phyloP scores from a whole-genome alignment of 768 basidiomycete genomes.

The Trametes cubensis region DNA sequence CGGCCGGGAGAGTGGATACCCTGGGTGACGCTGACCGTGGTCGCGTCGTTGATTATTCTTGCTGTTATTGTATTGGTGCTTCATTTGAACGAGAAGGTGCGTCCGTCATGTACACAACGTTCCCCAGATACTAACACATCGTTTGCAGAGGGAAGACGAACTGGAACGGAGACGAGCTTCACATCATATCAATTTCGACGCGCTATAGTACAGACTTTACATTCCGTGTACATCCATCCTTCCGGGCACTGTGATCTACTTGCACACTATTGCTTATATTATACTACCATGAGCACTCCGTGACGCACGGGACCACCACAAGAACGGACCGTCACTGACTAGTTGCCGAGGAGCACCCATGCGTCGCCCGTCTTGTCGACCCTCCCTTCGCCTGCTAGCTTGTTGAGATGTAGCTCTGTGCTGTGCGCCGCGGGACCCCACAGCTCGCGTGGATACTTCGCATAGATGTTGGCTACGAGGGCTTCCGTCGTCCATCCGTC shows the following conservation, averaged over 20 bases:
- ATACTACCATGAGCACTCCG: conserved; percentile 7
- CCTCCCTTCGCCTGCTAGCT: conserved; percentile 66
- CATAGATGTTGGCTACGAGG: conserved; percentile 69
- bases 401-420: conserved; percentile 71
- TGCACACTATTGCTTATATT: conserved; percentile 10
- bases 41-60: conserved; percentile 71
- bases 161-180: conserved; percentile 82
- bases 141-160: conserved; percentile 85
- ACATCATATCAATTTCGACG: conserved; percentile 98
- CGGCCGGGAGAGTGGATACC: conserved; percentile 97
- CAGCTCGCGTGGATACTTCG: conserved; percentile 66
- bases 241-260: conserved; percentile 5
- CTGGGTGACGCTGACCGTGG: conserved; percentile 90
- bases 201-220: conserved; percentile 54
- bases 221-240: conserved; percentile 12
- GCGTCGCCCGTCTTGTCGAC: conserved; percentile 39
- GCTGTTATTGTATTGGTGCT: conserved; percentile 84
- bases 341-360: conserved; percentile 19
- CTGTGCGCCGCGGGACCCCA: conserved; percentile 74
- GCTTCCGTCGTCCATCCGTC: conserved; percentile 63
- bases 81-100: conserved; percentile 91
- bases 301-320: not conserved
- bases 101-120: conserved; percentile 28
- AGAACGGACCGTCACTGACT: not conserved
- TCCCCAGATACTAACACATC: conserved; percentile 17